Evolutionary conservation across 176 grass and related monocot genomes (phyloP).

Genomic region (Poa annua): DNA sequence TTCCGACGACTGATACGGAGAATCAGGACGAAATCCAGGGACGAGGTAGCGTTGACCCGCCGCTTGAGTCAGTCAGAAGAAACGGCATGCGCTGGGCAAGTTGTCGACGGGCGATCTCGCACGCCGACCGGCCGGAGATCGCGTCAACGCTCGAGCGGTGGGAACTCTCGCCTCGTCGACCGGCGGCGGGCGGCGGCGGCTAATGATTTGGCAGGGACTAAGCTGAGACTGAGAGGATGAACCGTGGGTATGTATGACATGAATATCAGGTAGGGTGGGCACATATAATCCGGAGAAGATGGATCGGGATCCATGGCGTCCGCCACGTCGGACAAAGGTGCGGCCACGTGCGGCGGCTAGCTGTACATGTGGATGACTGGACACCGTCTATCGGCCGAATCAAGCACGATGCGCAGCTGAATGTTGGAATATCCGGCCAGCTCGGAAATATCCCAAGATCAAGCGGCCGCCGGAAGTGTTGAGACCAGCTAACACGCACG

Average conservation of each 20-base stretch:
- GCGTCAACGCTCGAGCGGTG: neutral
- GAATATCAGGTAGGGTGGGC: neutral
- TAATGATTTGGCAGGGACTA: neutral
- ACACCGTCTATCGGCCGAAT: neutral
- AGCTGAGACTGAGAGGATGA: neutral
- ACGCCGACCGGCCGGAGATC: neutral
- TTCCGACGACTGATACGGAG: neutral
- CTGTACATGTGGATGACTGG: neutral
- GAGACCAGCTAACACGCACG: no score
- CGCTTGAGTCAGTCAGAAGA: neutral
- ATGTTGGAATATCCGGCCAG: no score
- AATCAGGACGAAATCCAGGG: neutral
- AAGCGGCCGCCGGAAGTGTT: no score
- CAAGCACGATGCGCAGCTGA: no score
- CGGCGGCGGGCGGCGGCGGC: slow-evolving; percentile 1
- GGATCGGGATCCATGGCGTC: neutral
- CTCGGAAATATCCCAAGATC: no score
- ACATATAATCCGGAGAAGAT: neutral
- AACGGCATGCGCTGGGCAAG: neutral
- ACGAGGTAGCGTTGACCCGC: neutral
- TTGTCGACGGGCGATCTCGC: neutral
- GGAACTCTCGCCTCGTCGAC: neutral
- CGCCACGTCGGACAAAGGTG: neutral
- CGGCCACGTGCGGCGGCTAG: neutral
- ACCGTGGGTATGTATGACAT: neutral